Evolutionary conservation across 495 filamentous ascomycete species (phyloP).

Genomic region (Aspergillus coremiiformis): DNA sequence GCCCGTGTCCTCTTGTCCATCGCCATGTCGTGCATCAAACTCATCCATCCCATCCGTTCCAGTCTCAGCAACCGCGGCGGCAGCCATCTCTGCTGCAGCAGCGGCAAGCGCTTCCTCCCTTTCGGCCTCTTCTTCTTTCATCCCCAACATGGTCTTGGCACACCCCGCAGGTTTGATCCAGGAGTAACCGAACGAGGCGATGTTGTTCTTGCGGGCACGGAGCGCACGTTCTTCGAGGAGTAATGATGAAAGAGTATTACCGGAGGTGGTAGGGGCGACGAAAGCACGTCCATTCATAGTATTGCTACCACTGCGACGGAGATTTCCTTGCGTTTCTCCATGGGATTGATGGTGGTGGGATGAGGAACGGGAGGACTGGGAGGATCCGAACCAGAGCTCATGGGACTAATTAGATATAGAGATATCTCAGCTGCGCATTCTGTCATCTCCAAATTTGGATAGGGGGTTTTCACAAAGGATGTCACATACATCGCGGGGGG

Average conservation of each 20-base stretch:
- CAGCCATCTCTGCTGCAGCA: conserved; percentile 57
- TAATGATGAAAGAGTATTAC: conserved; percentile 49
- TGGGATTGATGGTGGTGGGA: conserved; percentile 31
- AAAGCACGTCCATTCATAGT: conserved; percentile 19
- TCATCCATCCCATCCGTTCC: conserved; percentile 22
- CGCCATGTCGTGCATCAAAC: conserved; percentile 20
- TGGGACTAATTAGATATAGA: conserved; percentile 46
- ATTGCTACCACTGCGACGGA: conserved; percentile 26
- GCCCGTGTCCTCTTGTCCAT: conserved; percentile 24
- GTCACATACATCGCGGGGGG: conserved; percentile 61
- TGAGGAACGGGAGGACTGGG: conserved; percentile 35
- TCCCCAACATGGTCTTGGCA: conserved; percentile 65
- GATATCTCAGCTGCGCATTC: background rate
- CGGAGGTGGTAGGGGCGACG: conserved; percentile 21
- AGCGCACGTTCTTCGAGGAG: conserved; percentile 61
- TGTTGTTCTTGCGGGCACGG: conserved; percentile 59
- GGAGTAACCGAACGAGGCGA: conserved; percentile 63
- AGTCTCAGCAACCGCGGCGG: conserved; percentile 49
- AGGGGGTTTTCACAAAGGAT: background rate
- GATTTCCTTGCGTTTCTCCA: conserved; percentile 11
- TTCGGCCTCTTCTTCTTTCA: conserved; percentile 73
- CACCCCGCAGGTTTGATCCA: conserved; percentile 78
- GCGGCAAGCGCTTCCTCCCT: conserved; percentile 70
- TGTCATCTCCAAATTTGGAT: background rate
- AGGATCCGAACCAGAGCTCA: conserved; percentile 61